Base-by-base conservation (phyloP, 352 stramenopile species). In the Globisporangium echinulatum region DNA sequence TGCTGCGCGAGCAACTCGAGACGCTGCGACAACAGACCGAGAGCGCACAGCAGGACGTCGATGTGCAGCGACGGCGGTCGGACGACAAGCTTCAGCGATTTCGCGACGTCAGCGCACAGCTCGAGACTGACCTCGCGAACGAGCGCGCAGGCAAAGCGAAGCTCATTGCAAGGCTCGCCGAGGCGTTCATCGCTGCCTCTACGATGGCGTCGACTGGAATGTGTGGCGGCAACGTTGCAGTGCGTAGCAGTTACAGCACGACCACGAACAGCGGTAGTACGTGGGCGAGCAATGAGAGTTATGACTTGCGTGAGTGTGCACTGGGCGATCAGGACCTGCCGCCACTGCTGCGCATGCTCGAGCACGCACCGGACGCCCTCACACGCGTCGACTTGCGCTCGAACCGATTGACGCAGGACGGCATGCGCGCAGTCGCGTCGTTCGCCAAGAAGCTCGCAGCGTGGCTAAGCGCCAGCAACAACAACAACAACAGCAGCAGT, bases 321-420 rank as follows among this genome's bases (percentile, higher is more conserved):
- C 63, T 92, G 1, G 43, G 63, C 8, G 79, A 90, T 54, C 65
- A 72, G 14, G 83, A 92, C 47, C 37, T 85, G 17, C 51, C 49
- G 2, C 62, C 68, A 1, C 52, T 92, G 39, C 56, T 83, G 36
- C 70, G 66, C 10, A 73, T 76, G 58, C 49, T 88, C 10, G 62
- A 79, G 52, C 48, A 50, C 59, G 61, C 72, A 19, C 49, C 48
- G 0, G 39, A 59, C 0, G 60, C 51, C 38, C 55, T 82, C 42
- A 63, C 58, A 0, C 64, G 67, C 0, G 42, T 92, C 13, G 83
- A 92, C 59, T 59, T 92, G 25, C 70, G 81, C 13, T 67, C 48
- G 47, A 90, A 92, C 49, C 72, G 77, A 2, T 52, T 90, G 37
- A 90, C 80, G 15, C 68, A 84, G 17, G 68, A 85, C 5, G 69